Evolutionary conservation across 2,329 filamentous ascomycete species (phyloP).

Genomic region (Penicillium sp.): DNA sequence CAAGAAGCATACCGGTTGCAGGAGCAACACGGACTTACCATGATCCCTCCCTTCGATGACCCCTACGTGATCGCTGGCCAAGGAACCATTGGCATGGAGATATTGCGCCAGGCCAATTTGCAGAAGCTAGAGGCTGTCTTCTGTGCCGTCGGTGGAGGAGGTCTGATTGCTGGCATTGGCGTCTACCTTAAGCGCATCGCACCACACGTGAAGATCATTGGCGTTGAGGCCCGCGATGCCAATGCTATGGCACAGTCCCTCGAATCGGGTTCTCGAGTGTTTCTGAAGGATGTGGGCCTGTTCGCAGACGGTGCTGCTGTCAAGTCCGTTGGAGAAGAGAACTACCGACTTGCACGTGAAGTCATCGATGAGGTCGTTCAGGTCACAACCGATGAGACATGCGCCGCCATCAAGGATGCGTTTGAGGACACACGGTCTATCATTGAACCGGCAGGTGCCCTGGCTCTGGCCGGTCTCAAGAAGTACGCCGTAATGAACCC

Average conservation of each 20-base stretch:
- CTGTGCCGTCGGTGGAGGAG: conserved; percentile 89
- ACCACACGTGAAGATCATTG: conserved; percentile 93
- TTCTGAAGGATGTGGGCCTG: conserved; percentile 78
- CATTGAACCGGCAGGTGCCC: conserved; percentile 84
- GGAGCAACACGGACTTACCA: conserved; percentile 74
- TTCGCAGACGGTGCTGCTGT: conserved; percentile 96
- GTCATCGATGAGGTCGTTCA: conserved; percentile 89
- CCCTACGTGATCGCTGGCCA: conserved; percentile 97
- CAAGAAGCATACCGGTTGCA: conserved; percentile 76
- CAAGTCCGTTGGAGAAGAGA: conserved; percentile 88
- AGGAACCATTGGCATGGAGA: conserved; percentile 91
- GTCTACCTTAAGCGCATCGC: conserved; percentile 96
- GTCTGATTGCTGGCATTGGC: conserved; percentile 84
- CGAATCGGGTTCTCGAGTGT: conserved; percentile 62
- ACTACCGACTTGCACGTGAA: conserved; percentile 79
- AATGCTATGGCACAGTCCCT: conserved; percentile 92
- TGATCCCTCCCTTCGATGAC: conserved; percentile 95
- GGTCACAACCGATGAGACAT: conserved; percentile 92
- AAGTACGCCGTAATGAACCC: conserved; percentile 83
- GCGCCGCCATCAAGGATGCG: conserved; percentile 96
- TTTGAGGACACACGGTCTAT: conserved; percentile 96
- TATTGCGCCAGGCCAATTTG: conserved; percentile 84
- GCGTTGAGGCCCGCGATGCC: conserved; percentile 87
- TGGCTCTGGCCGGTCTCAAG: conserved; percentile 87
- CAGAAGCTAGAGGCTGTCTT: conserved; percentile 88